Evolutionary conservation across 371 early-diverging fungal species (phyloP), one percentile per base, ranked within the genome.

Genomic region (Haplosporangium sp.): DNA sequence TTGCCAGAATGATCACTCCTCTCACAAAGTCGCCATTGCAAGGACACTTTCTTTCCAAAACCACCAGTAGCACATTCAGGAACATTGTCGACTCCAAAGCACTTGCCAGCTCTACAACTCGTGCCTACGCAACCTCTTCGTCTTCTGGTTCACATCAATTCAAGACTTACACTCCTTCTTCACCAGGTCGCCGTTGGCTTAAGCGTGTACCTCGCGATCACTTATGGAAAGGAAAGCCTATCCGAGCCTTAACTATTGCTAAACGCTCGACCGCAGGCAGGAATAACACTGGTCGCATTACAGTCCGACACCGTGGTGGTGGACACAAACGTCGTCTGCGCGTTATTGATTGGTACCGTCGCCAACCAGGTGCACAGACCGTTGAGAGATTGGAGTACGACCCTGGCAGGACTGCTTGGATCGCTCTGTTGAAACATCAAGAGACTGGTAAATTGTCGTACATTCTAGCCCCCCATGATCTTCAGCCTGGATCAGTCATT

Each of bases 371-470:
- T 1, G 83, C 88, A 6, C 96, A 96, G 70, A 88, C 90, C 53
- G 97, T 98, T 2, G 86, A 95, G 67, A 91, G 99, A 19, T 84
- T 97, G 20, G 99, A 98, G 83, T 95, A 96, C 77, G 99, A 98
- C 83, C 99, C 99, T 34, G 96, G 96, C 79, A 88, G 99, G 57
- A 92, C 93, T 44, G 97, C 94, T n/a, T 94, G 95, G 85, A 94
- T 98, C 71, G 96, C 96, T 9, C 79, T 98, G 71, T 86, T 98
- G 74, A 88, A 90, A 63, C 90, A 95, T 75, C 87, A 93, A 57
- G 86, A 87, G 40, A 94, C 92, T 34, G 92, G 92, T 67, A 88
- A 91, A 67, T 84, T 93, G 77, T 92, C 92, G 45, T 97, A 97
- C 83, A 94, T 97, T 70, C 85, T 97, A 45, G 94, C 96, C 2